Percentiles rank a stretch among this genome's conserved stretches.
Evolutionary conservation across 371 early-diverging fungal genomes (phyloP).

Genomic region (Lichtheimia ramosa): DNA sequence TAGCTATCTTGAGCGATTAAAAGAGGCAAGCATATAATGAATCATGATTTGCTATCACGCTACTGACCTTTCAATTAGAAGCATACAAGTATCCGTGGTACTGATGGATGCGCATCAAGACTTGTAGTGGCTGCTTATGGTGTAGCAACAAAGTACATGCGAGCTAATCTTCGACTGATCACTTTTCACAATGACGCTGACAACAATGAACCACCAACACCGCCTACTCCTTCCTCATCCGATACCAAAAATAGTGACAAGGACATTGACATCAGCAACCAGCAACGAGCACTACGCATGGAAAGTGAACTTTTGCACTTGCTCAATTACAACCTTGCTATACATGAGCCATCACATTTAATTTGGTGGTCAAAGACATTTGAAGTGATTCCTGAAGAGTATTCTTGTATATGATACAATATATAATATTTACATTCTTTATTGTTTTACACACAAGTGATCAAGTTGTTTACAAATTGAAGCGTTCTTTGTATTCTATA

Average conservation of each 20-base stretch:
- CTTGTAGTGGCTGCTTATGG: conserved; percentile 8
- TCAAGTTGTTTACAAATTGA: not conserved
- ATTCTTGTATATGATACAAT: no score
- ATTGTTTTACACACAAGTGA: not conserved
- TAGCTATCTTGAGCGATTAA: conserved; percentile 3
- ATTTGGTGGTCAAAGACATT: conserved; percentile 11
- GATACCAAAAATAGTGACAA: not conserved
- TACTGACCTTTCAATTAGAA: not conserved
- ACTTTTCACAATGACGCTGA: not conserved
- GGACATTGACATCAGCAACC: not conserved
- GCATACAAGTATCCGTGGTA: conserved; percentile 1
- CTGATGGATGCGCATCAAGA: conserved; percentile 6
- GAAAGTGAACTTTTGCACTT: conserved; percentile 15
- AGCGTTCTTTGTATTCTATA: conserved; percentile 5
- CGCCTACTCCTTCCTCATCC: not conserved
- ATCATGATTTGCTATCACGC: not conserved
- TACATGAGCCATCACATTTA: conserved; percentile 4
- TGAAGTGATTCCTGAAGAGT: not conserved
- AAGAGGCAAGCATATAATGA: not conserved
- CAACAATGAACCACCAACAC: not conserved
- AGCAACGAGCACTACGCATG: conserved; percentile 6
- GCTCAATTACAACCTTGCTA: conserved; percentile 9
- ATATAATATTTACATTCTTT: not conserved
- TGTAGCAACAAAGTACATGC: conserved; percentile 10
- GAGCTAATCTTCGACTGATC: conserved; percentile 4